These are phyloP conservation scores for Spathaspora sp. DNA, from an alignment of 805 yeast species.

Conservation along the genomic window DNA sequence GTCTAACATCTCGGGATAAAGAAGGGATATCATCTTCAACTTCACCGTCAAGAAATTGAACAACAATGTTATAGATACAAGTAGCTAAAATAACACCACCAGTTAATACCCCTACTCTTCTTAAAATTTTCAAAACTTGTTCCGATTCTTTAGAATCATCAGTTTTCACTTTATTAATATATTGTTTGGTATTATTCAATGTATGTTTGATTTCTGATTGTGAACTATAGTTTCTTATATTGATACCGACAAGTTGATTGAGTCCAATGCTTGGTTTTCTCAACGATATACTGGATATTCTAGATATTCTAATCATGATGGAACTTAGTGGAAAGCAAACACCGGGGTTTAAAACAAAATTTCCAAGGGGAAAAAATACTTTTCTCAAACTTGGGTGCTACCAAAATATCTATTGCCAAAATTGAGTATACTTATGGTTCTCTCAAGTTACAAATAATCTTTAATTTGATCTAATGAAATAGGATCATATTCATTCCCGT, in stretches of 20 bases:
- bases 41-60: not conserved
- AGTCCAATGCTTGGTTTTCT: not conserved
- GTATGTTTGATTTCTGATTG: not conserved
- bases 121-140: slow-evolving; percentile 19
- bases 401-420: not conserved
- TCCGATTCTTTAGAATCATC: slow-evolving; percentile 29
- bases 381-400: not conserved
- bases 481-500: slow-evolving; percentile 35
- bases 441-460: not conserved
- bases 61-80: not conserved
- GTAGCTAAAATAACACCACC: slow-evolving; percentile 16
- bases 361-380: not conserved
- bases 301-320: not conserved
- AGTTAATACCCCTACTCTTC: slow-evolving; percentile 24
- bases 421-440: too few relatives aligned
- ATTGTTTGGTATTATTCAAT: slow-evolving; percentile 14
- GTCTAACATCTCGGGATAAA: slow-evolving; percentile 21
- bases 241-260: too few relatives aligned
- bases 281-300: not conserved
- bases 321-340: not conserved
- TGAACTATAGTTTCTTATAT: not conserved
- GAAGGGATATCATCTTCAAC: slow-evolving; percentile 8
- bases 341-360: not conserved
- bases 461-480: slow-evolving; percentile 29
- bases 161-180: slow-evolving; percentile 28